These are phyloP conservation scores for Drosera spatulata DNA, from an alignment of 179 eudicot species.

Conservation along the genomic window DNA sequence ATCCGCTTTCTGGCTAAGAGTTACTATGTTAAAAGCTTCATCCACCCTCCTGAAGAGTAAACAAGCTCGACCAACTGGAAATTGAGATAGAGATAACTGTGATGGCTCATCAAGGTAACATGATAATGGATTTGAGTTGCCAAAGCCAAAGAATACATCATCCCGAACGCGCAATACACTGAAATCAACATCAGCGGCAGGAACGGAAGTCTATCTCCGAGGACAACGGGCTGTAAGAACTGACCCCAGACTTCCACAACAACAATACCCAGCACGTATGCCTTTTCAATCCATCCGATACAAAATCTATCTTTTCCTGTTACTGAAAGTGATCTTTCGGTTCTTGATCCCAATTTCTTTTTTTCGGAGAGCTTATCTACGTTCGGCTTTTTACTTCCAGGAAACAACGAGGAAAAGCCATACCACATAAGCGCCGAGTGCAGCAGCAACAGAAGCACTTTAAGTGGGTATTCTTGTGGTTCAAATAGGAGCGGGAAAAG, in stretches of 20 bases:
- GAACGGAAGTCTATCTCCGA: conserved; percentile 61
- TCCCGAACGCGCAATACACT: conserved; percentile 65
- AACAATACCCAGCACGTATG: conserved; percentile 57
- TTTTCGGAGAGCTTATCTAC: conserved; percentile 13
- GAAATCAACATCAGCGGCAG: conserved; percentile 71
- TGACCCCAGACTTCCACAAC: conserved; percentile 78
- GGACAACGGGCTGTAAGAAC: conserved; percentile 53
- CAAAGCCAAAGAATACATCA: conserved; percentile 89
- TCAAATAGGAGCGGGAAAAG: conserved; percentile 91
- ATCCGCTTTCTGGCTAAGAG: too few species aligned
- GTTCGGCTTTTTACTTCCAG: conserved; percentile 7
- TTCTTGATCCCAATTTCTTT: conserved; percentile 6
- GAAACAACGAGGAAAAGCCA: conserved; percentile 53
- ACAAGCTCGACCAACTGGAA: too few species aligned
- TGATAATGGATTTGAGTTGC: conserved; percentile 51
- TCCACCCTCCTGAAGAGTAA: too few species aligned
- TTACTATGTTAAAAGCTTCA: too few species aligned
- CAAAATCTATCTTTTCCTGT: conserved; percentile 13
- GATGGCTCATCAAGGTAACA: conserved; percentile 12
- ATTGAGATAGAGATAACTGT: not conserved
- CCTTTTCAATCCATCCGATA: conserved; percentile 45
- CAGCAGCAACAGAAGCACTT: conserved; percentile 49
- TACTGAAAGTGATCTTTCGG: conserved; percentile 9
- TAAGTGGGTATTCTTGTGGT: conserved; percentile 84
- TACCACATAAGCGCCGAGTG: conserved; percentile 51